phyloP scores from a whole-genome alignment of 2,329 filamentous ascomycete genomes.

The Septoria petroselini region DNA sequence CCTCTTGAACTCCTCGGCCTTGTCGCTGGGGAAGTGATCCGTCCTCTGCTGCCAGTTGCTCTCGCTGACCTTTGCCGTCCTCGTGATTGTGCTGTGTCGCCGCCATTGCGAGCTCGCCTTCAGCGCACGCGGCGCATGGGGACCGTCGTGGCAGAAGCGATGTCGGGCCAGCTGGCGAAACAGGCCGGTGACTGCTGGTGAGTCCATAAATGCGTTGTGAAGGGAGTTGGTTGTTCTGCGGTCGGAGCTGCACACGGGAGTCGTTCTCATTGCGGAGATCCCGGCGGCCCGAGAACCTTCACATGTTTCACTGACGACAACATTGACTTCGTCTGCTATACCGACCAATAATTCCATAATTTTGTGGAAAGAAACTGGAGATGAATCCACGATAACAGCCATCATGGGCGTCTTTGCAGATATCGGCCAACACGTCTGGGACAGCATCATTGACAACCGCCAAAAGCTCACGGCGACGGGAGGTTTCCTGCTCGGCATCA shows the following conservation, averaged over 20 bases:
- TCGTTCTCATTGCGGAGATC: slow-evolving; percentile 3
- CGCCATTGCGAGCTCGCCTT: slow-evolving; percentile 13
- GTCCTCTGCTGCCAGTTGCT: slow-evolving; percentile 84
- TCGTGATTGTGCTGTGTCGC: slow-evolving; percentile 23
- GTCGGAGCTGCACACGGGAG: no score
- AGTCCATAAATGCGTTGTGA: slow-evolving; percentile 75
- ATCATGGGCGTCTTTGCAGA: slow-evolving; percentile 28
- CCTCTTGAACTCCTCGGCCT: slow-evolving; percentile 72
- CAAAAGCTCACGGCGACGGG: slow-evolving; percentile 37
- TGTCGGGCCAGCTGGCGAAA: slow-evolving; percentile 84
- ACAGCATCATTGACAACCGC: slow-evolving; percentile 34
- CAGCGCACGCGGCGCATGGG: slow-evolving; percentile 43
- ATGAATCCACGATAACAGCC: background rate
- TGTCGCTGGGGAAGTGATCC: slow-evolving; percentile 70
- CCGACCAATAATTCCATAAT: no score
- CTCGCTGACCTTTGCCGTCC: slow-evolving; percentile 51
- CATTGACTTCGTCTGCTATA: no score
- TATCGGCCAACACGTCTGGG: slow-evolving; percentile 31
- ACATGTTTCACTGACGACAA: background rate
- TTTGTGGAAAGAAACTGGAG: background rate
- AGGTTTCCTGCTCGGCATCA: slow-evolving; percentile 69
- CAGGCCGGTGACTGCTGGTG: slow-evolving; percentile 70
- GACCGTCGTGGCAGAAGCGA: slow-evolving; percentile 42
- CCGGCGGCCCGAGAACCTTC: slow-evolving; percentile 10
- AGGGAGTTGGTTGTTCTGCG: background rate